Base-by-base conservation (phyloP, 305 asterid genomes). In the Fraxinus latifolia region DNA sequence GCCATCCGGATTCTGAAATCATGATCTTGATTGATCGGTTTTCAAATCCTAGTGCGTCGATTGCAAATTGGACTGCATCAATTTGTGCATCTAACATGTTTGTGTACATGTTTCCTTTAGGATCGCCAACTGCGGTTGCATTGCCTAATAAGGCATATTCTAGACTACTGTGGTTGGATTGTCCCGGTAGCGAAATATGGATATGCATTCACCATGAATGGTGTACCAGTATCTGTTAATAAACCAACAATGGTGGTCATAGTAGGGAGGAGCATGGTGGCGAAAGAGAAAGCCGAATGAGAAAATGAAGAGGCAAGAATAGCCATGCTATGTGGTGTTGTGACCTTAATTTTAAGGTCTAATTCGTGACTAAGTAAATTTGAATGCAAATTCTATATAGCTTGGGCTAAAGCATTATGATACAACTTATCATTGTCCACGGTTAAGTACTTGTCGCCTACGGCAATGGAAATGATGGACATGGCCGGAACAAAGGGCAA, bases 261-360 rank as follows among this genome's bases (percentile, higher is more conserved):
- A 14, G 86, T 53, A 0, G 93, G 95, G 79, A 90, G 88, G 80
- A 90, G 92, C 71, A 87, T 86, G 85, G 89, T 85, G 71, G 93
- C 91, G 34, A 90, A 90, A 65, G 90, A 84, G 86, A 92, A 78
- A 3, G 92, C 81, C 0, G 92, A 90, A 1, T 92, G 95, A 29
- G 95, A 91, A 76, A 91, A 91, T 0, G 92, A 90, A 75, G 95
- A n/a, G 47, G 91, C 92, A 37, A 91, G 90, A 19, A 91, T 89
- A 32, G 90, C 92, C 92, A 91, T 90, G 80, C 95, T 90, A 76
- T 91, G 95, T 0, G 92, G 95, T 0, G 95, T 91, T 0, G 90
- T 86, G 78, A 90, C 87, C 85, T 91, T 91, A 70, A 91, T 89
- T 76, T 91, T 91, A 3, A 91, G 91, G 77, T 87, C 88, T 21